phyloP scores from a whole-genome alignment of 345 rosid genomes.

The Euclidium syriacum region DNA sequence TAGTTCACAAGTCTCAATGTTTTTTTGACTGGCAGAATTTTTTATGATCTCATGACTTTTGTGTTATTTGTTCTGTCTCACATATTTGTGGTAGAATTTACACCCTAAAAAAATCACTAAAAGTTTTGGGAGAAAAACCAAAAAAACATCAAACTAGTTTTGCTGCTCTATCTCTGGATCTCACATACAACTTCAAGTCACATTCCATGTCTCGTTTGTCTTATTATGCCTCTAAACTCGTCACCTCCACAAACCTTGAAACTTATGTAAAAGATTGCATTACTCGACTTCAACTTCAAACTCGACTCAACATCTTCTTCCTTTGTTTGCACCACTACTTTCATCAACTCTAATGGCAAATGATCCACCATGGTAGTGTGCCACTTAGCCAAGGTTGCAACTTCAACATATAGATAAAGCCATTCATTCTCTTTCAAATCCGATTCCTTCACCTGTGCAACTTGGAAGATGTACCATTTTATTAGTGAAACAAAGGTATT shows the following conservation, averaged over 20 bases:
- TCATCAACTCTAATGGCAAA: background rate
- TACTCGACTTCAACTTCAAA: background rate
- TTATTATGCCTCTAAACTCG: background rate
- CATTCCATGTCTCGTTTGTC: background rate
- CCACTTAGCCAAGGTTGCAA: background rate
- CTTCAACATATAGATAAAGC: background rate
- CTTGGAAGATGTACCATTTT: no score
- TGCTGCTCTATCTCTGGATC: no score
- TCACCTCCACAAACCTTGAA: background rate
- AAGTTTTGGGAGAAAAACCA: no score
- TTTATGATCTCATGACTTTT: no score
- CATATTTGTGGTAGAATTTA: no score
- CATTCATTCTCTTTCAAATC: background rate
- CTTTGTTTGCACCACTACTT: background rate
- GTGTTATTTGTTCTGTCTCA: no score
- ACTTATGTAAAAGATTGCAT: background rate
- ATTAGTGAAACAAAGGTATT: no score
- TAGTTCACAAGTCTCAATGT: no score
- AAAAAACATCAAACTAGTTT: no score
- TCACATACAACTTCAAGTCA: background rate
- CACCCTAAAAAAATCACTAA: no score
- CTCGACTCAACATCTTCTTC: background rate
- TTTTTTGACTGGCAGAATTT: no score
- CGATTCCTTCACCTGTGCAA: background rate
- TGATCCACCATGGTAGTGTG: background rate